Base-by-base conservation (phyloP, 1,139 yeast species). In the Hemisphaericaspora xylofermentans region DNA sequence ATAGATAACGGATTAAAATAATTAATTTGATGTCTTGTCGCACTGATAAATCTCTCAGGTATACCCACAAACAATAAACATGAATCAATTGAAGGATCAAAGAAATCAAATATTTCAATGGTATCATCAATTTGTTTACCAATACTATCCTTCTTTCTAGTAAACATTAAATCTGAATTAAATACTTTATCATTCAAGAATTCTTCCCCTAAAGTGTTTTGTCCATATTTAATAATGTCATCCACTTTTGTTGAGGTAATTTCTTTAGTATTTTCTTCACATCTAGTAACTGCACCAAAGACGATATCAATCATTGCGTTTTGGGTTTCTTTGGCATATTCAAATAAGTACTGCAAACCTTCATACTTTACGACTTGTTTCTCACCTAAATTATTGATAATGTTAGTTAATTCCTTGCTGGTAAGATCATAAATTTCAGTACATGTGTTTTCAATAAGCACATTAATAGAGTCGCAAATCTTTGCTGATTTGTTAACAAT, bases 141-240 rank as follows among this genome's bases (percentile, higher is more conserved):
- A 32, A 82, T 64, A 5, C 76, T 61, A 53, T 93, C 96, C 35
- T 76, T 77, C 43, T 75, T 74, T 51, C 91, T 80, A 3, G 88
- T 78, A 53, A 89, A 93, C 98, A 93, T 93, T 38, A 85, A 74
- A 19, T 81, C 84, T 13, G 87, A 78, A 43, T 86, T 80, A 65
- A 93, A 91, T 9, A 76, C 76, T 48, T 84, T 84, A 46, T 81
- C 82, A 37, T 66, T 74, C 64, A 81, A 67, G 45, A 75, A 78
- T 29, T 81, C 85, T 28, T 78, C 80, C 4, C 83, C 82, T 48
- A 84, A 59, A 6, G 72, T 66, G 2, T 60, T 68, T 44, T 76
- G 75, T 1, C 96, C 98, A 28, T 83, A 53, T n/a, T 62, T 54
- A 43, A 80, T 80, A 45, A 93, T 82, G 34, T 77, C 73, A 6